Conservation (phyloP, 2,329 filamentous ascomycete species). For the Parastagonospora avenae region DNA sequence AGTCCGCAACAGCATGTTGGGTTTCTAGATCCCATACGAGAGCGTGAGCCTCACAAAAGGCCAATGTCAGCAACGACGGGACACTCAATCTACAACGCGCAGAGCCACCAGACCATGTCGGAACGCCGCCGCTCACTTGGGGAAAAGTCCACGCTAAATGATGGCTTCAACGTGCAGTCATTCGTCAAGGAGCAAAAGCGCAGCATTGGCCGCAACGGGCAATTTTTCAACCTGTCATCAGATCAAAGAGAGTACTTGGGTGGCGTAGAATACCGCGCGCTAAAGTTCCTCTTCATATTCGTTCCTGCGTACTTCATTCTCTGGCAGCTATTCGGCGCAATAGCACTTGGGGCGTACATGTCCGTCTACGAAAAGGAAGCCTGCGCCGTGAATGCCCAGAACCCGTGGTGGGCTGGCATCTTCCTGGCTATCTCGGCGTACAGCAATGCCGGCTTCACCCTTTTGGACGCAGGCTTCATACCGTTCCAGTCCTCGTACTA, state of each 20-base stretch:
- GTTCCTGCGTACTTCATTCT: slow-evolving; percentile 23
- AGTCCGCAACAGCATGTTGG: slow-evolving; percentile 21
- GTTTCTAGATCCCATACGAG: slow-evolving; percentile 25
- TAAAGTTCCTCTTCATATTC: slow-evolving; percentile 26
- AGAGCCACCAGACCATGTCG: slow-evolving; percentile 20
- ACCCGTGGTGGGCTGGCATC: slow-evolving; percentile 19
- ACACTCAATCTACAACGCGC: slow-evolving; percentile 26
- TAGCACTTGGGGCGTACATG: slow-evolving; percentile 27
- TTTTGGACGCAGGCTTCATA: slow-evolving; percentile 24
- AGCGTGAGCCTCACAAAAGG: slow-evolving; percentile 16
- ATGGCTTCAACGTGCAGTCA: slow-evolving; percentile 24
- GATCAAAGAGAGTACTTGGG: slow-evolving; percentile 28
- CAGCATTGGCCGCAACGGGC: slow-evolving; percentile 25
- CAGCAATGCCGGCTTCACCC: slow-evolving; percentile 26
- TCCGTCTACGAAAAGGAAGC: slow-evolving; percentile 23
- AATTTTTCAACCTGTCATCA: slow-evolving; percentile 26
- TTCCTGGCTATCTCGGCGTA: slow-evolving; percentile 24
- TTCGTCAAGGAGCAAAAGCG: slow-evolving; percentile 29
- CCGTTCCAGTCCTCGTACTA: slow-evolving; percentile 27
- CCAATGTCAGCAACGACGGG: slow-evolving; percentile 22
- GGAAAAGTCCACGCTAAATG: slow-evolving; percentile 17
- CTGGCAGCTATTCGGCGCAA: slow-evolving; percentile 25
- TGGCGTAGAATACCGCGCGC: slow-evolving; percentile 26
- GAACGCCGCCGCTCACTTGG: slow-evolving; percentile 19
- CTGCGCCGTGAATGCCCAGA: slow-evolving; percentile 23